Evolutionary conservation across 345 rosid species (phyloP).

Genomic region (Sapria himalayana): DNA sequence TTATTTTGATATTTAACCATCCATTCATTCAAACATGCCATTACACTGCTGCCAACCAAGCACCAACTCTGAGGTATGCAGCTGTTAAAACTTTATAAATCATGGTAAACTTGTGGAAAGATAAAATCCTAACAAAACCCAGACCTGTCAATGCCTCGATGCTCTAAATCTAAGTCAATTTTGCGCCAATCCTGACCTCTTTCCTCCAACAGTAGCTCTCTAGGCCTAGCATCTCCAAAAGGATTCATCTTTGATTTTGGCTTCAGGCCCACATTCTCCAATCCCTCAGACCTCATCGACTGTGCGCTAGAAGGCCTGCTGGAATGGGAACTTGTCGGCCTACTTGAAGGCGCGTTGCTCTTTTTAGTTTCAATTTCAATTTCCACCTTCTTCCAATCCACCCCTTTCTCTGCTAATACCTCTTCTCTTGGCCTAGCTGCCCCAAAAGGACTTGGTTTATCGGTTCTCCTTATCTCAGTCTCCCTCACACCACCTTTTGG

Average conservation of each 20-base stretch:
- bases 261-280: conserved; percentile 32
- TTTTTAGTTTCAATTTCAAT: conserved; percentile 59
- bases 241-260: conserved; percentile 81
- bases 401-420: conserved; percentile 78
- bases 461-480: conserved; percentile 21
- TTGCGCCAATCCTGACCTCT: conserved; percentile 89
- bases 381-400: conserved; percentile 83
- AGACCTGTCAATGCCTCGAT: conserved; percentile 62
- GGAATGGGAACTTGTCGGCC: conserved; percentile 78
- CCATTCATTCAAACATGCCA: too few species aligned
- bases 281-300: conserved; percentile 52
- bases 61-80: too few species aligned
- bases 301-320: conserved; percentile 93
- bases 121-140: conserved; percentile 3
- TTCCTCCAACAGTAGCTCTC: conserved; percentile 76
- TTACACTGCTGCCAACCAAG: too few species aligned
- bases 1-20: too few species aligned
- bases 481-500: conserved; percentile 29
- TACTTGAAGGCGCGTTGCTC: conserved; percentile 21
- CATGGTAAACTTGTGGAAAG: not conserved
- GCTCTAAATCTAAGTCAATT: conserved; percentile 77
- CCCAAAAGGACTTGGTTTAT: conserved; percentile 69
- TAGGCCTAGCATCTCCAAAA: conserved; percentile 87
- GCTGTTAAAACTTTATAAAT: not conserved
- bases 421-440: conserved; percentile 86